Evolutionary conservation across 495 filamentous ascomycete species (phyloP).

Genomic region (Aspergillus diversus): DNA sequence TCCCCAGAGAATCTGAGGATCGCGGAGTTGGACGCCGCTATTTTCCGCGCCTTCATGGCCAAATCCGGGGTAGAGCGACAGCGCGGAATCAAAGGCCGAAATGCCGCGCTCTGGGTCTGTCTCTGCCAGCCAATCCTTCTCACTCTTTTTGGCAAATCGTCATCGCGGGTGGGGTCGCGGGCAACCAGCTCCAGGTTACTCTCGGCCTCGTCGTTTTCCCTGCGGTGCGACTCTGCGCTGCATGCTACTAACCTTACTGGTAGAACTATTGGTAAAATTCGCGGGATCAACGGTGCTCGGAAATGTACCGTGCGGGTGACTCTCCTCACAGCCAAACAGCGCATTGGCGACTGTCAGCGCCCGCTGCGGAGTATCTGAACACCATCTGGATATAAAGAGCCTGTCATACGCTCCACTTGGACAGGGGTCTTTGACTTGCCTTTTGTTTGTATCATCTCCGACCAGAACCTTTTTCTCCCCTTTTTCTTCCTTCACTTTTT

Average conservation of each 20-base stretch:
- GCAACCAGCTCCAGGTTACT: background rate
- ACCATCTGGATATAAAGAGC: conserved; percentile 2
- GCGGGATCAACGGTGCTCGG: conserved; percentile 8
- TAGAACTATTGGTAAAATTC: too few species aligned
- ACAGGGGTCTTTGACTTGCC: background rate
- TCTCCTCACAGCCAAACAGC: background rate
- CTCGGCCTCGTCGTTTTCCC: too few species aligned
- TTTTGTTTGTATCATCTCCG: background rate
- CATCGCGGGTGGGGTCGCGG: background rate
- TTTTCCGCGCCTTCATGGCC: background rate
- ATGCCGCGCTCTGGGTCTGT: background rate
- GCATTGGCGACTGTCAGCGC: background rate
- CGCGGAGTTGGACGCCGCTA: background rate
- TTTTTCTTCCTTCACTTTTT: background rate
- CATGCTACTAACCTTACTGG: too few species aligned
- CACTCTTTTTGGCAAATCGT: background rate
- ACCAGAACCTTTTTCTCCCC: background rate
- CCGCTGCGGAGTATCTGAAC: background rate
- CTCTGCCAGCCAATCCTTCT: background rate
- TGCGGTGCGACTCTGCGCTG: too few species aligned
- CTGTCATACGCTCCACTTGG: background rate
- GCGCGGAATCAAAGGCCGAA: conserved; percentile 1
- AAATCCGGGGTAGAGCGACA: background rate
- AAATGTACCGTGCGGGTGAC: conserved; percentile 23
- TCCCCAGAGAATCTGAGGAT: background rate